Evolutionary conservation across 495 filamentous ascomycete species (phyloP).

Genomic region (Penicillium mononematosum): DNA sequence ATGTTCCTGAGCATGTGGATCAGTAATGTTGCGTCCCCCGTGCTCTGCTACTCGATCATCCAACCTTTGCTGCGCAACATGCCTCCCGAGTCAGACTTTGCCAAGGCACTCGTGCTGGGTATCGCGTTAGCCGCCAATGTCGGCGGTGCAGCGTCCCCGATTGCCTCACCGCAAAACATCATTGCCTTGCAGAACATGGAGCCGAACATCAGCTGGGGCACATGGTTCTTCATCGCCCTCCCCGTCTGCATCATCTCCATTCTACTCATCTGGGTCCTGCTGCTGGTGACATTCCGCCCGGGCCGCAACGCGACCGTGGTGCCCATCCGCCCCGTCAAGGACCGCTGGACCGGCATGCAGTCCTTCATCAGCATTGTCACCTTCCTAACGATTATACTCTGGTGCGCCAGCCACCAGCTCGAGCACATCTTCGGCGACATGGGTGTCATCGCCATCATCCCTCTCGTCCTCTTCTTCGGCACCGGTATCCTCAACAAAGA

Average conservation of each 20-base stretch:
- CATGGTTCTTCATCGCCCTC: conserved; percentile 95
- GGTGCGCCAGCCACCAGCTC: conserved; percentile 89
- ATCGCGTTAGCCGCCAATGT: conserved; percentile 96
- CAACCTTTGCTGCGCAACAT: conserved; percentile 92
- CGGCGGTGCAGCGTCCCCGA: conserved; percentile 92
- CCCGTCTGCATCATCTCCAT: conserved; percentile 92
- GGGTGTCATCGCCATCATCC: conserved; percentile 96
- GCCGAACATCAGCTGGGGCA: conserved; percentile 83
- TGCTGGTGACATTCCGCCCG: conserved; percentile 81
- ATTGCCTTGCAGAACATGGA: conserved; percentile 94
- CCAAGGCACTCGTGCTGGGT: conserved; percentile 91
- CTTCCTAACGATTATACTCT: conserved; percentile 81
- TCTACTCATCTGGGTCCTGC: conserved; percentile 81
- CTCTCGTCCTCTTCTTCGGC: conserved; percentile 93
- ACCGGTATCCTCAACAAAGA: conserved; percentile 97
- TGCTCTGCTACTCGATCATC: conserved; percentile 94
- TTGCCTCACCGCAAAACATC: conserved; percentile 95
- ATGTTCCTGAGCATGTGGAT: conserved; percentile 99
- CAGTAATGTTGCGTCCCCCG: conserved; percentile 94
- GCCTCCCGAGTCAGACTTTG: conserved; percentile 83
- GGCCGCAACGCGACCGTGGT: conserved; percentile 85
- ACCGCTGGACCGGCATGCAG: conserved; percentile 84
- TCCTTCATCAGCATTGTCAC: conserved; percentile 90
- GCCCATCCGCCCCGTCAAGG: conserved; percentile 82
- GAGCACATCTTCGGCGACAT: conserved; percentile 91